Base-by-base conservation (phyloP, 768 basidiomycete species). In the Tephrocybe sp. region DNA sequence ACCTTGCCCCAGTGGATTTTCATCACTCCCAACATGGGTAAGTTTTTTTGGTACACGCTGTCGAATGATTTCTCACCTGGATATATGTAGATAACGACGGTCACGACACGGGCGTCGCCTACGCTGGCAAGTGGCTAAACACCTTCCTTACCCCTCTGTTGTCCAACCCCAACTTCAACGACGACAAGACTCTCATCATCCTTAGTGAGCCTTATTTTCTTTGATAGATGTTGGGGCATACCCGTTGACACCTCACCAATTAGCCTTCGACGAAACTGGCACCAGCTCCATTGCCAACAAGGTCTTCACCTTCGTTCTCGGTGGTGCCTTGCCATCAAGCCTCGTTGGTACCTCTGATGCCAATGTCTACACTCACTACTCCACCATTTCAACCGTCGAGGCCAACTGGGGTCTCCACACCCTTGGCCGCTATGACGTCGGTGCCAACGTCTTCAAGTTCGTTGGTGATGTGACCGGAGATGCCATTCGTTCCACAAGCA, bases 341-440 rank as follows among this genome's bases (percentile, higher is more conserved):
- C 60, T 76, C 18, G 52, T 64, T 19, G 76, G 75, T 18, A 80
- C 74, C 1, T 72, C 64, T 4, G 83, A 86, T 64, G 30, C 62
- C 31, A 77, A 71, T 9, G 82, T 75, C 65, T 84, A 86, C 63
- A 77, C 77, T 1, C 83, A 86, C 63, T 85, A 83, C 67, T 82
- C 81, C 5, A 55, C 66, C 41, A 66, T 84, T 43, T 71, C 75
- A 10, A 80, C 83, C 19, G 72, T 83, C n/a, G 62, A 84, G 63
- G 72, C 74, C 23, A 85, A 85, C 67, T 84, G 83, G 82, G 66
- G 65, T 6, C 77, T 86, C 29, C 74, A 73, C 25, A 78, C 77
- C 11, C 79, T 84, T 24, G 83, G 82, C 16, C 75, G 82, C 7
- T 50, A 43, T 42, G 49, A 50, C 37, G 49, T 50, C 21, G 49